Conservation (phyloP, 192 early-diverging fungal species). For the Coemansia sp. region DNA sequence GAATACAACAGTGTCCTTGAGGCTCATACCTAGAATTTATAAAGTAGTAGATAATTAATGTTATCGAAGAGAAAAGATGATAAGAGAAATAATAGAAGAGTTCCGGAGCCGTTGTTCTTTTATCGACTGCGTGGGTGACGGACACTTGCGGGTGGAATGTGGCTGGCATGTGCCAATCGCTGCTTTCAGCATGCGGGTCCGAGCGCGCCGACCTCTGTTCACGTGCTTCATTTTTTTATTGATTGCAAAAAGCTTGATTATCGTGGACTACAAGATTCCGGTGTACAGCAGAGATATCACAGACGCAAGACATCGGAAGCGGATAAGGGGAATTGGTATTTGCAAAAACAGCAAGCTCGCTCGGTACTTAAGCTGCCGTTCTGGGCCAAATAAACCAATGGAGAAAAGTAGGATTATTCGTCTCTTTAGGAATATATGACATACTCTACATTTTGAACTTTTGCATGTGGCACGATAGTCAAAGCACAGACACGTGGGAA, state of each 20-base stretch:
- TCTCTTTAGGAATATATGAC: no score
- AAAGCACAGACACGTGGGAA: no score
- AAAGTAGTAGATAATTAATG: not conserved
- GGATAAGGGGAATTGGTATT: not conserved
- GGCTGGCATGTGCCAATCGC: not conserved
- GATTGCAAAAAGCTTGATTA: not conserved
- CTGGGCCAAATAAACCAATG: no score
- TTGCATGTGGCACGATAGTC: no score
- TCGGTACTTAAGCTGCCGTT: not conserved
- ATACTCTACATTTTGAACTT: no score
- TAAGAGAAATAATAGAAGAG: not conserved
- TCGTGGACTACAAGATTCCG: not conserved
- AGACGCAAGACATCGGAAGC: not conserved
- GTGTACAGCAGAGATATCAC: not conserved
- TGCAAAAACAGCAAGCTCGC: not conserved
- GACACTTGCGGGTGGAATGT: not conserved
- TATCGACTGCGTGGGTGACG: not conserved
- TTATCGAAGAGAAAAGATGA: not conserved
- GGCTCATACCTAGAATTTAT: slow-evolving; percentile 23
- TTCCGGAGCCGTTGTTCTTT: not conserved
- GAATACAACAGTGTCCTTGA: slow-evolving; percentile 57
- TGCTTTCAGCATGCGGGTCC: slow-evolving; percentile 1
- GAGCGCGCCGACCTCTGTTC: not conserved
- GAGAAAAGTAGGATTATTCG: no score
- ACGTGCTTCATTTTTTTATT: not conserved